phyloP scores from a whole-genome alignment of 108 stramenopile genomes.

The Cylindrotheca fusiformis region DNA sequence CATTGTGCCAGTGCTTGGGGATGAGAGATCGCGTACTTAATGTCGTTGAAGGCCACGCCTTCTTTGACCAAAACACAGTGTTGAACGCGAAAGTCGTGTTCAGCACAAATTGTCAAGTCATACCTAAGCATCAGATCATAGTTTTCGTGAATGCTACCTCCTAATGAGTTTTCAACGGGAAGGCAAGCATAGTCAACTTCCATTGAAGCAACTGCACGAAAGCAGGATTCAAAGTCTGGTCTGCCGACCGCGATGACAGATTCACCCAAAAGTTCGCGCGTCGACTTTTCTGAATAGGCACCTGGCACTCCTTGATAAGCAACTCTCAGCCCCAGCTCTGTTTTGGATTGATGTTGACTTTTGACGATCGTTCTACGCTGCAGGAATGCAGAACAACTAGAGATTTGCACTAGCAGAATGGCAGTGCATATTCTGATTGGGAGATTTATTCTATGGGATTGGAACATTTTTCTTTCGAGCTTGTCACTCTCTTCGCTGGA shows the following conservation, averaged over 20 bases:
- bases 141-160: conserved; percentile 97
- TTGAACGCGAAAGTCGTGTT: conserved; percentile 95
- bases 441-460: too few species aligned
- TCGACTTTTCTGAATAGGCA: conserved; percentile 95
- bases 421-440: too few species aligned
- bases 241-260: conserved; percentile 84
- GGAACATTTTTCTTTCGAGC: too few species aligned
- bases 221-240: conserved; percentile 92
- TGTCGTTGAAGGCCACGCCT: conserved; percentile 67
- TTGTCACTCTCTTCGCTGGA: too few species aligned
- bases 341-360: not conserved
- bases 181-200: conserved; percentile 95
- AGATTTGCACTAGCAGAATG: too few species aligned
- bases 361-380: not conserved
- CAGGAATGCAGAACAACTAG: not conserved
- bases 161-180: conserved; percentile 96
- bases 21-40: conserved; percentile 92
- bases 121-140: conserved; percentile 97
- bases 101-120: conserved; percentile 80
- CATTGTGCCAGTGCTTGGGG: conserved; percentile 98
- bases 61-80: conserved; percentile 87
- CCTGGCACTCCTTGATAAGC: conserved; percentile 97
- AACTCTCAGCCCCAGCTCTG: conserved; percentile 55
- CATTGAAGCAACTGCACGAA: conserved; percentile 90
- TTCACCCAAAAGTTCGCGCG: conserved; percentile 87